Percentiles rank a stretch among this genome's conserved stretches.
phyloP scores from a whole-genome alignment of 139 green algal genomes.

The Coelastrella sp. region DNA sequence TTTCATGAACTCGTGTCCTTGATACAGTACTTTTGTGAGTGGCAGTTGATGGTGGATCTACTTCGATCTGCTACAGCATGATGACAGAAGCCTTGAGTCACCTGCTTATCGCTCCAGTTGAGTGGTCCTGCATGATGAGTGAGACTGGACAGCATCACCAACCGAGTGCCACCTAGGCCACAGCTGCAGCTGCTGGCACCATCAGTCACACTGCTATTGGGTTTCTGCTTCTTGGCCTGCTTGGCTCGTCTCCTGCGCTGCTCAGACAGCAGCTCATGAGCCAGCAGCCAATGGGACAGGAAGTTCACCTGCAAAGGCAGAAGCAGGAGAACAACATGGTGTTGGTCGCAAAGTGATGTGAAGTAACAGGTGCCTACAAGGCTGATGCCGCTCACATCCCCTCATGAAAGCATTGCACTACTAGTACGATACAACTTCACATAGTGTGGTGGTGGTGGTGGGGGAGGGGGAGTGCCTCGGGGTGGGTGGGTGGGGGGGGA shows the following conservation, averaged over 20 bases:
- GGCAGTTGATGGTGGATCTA: no score
- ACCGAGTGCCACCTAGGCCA: constrained; percentile 23
- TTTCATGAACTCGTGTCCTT: no score
- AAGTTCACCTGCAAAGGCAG: constrained; percentile 69
- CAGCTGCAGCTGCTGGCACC: constrained; percentile 24
- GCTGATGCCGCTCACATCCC: no score
- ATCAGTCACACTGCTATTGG: constrained; percentile 29
- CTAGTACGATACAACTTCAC: no score
- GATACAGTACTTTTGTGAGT: no score
- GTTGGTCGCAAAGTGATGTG: not conserved
- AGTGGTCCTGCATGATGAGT: constrained; percentile 61
- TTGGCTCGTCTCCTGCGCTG: constrained; percentile 39
- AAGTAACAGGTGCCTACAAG: no score
- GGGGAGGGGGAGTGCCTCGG: no score
- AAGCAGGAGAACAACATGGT: not conserved
- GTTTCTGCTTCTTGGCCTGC: constrained; percentile 16
- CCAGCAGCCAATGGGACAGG: constrained; percentile 72
- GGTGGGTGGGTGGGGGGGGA: no score
- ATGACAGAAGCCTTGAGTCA: not conserved
- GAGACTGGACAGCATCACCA: constrained; percentile 66
- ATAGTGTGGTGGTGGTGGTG: no score
- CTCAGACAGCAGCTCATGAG: constrained; percentile 60
- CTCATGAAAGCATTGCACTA: no score
- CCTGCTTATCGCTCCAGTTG: constrained; percentile 63
- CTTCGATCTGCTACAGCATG: not conserved